Evolutionary conservation across 2,329 filamentous ascomycete species (phyloP).

Genomic region (Phoma herbarum): DNA sequence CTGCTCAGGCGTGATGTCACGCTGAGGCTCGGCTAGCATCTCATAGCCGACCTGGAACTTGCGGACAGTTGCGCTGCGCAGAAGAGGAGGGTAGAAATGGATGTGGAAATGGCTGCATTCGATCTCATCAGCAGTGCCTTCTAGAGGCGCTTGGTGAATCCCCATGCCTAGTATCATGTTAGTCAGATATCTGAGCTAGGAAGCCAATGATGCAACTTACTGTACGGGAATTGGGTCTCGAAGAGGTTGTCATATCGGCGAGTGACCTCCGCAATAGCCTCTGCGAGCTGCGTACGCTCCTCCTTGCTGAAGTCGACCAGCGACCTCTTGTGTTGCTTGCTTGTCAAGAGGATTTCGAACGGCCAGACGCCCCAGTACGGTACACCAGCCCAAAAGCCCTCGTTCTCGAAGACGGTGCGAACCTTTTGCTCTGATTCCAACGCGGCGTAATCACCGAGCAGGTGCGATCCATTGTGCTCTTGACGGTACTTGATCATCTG

Average conservation of each 20-base stretch:
- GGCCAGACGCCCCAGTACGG: slow-evolving; percentile 99
- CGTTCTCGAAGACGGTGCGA: slow-evolving; percentile 88
- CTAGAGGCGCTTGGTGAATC: slow-evolving; percentile 91
- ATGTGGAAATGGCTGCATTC: slow-evolving; percentile 92
- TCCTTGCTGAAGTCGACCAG: slow-evolving; percentile 79
- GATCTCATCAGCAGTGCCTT: slow-evolving; percentile 81
- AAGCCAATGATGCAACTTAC: slow-evolving; percentile 56
- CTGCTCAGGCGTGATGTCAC: slow-evolving; percentile 97
- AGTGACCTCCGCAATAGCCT: slow-evolving; percentile 86
- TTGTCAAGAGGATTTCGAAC: slow-evolving; percentile 90
- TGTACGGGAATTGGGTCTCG: slow-evolving; percentile 96
- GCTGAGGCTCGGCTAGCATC: slow-evolving; percentile 95
- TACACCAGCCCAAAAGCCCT: slow-evolving; percentile 83
- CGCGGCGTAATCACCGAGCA: slow-evolving; percentile 86
- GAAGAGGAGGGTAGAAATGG: slow-evolving; percentile 94
- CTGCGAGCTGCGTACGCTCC: slow-evolving; percentile 79
- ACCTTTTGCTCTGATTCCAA: slow-evolving; percentile 84
- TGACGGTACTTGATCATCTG: slow-evolving; percentile 81
- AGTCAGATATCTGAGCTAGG: slow-evolving; percentile 9
- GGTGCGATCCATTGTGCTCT: slow-evolving; percentile 75
- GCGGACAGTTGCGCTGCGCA: slow-evolving; percentile 90
- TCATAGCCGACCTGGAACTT: slow-evolving; percentile 98
- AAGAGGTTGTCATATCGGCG: slow-evolving; percentile 96
- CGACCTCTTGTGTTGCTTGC: slow-evolving; percentile 83
- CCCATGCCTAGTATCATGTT: slow-evolving; percentile 72